A percentile compares a stretch with the other conserved stretches of the same genome.
phyloP scores from a whole-genome alignment of 352 stramenopile genomes.

The Pythium myriotylum region DNA sequence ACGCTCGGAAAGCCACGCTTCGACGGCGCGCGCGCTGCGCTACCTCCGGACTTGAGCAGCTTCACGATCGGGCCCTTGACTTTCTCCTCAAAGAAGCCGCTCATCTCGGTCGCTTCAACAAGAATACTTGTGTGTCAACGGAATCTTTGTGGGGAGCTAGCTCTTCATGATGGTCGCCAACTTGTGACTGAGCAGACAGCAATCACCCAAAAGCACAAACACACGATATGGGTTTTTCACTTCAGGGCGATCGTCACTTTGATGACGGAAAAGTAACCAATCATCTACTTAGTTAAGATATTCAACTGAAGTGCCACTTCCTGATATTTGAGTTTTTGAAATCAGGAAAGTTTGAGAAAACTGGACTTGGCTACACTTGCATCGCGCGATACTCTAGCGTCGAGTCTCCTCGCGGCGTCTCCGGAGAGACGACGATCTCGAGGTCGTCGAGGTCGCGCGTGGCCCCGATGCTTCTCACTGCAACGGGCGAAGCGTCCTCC shows the following conservation, averaged over 20 bases:
- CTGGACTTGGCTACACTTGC: not conserved
- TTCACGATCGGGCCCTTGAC: constrained; percentile 73
- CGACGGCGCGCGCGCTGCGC: not conserved
- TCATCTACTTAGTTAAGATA: not conserved
- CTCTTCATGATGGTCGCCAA: no score
- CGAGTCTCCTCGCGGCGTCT: not conserved
- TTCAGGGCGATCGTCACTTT: not conserved
- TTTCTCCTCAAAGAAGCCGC: constrained; percentile 65
- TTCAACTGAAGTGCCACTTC: constrained; percentile 5
- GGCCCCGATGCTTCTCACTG: not conserved
- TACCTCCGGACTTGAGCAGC: constrained; percentile 72
- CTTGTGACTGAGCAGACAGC: not conserved
- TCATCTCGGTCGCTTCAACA: constrained; percentile 18
- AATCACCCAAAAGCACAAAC: not conserved
- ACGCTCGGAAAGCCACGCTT: not conserved
- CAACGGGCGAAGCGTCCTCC: no score
- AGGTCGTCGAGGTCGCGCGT: not conserved
- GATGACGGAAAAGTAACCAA: not conserved
- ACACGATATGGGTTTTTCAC: not conserved
- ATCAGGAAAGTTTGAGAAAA: not conserved
- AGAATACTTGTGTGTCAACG: no score
- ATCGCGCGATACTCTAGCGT: constrained; percentile 11
- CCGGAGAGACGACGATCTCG: constrained; percentile 8
- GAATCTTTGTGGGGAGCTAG: no score
- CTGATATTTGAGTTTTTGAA: not conserved